Evolutionary conservation across 2,329 filamentous ascomycete genomes (phyloP).

Genomic region (Trichoderma citrinoviride): DNA sequence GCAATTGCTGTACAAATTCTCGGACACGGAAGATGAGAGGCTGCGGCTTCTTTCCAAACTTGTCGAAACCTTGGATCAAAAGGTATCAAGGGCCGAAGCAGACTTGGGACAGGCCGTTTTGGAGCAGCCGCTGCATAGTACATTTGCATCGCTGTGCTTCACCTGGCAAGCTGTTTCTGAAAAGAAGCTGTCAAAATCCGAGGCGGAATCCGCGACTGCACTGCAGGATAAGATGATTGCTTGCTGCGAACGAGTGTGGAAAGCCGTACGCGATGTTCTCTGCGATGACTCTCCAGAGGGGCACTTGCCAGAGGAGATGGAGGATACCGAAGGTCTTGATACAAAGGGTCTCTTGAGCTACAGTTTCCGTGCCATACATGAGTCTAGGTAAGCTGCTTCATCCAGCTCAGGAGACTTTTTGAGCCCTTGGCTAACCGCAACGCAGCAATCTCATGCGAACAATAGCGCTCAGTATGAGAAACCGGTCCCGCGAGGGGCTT

Average conservation of each 20-base stretch:
- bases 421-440: slow-evolving; percentile 17
- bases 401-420: neutral
- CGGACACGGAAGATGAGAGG: slow-evolving; percentile 42
- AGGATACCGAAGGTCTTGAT: slow-evolving; percentile 66
- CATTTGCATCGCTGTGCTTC: slow-evolving; percentile 63
- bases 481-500: slow-evolving; percentile 42
- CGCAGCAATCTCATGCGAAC: slow-evolving; percentile 67
- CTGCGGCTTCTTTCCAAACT: slow-evolving; percentile 56
- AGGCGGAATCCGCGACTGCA: slow-evolving; percentile 37
- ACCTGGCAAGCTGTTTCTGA: slow-evolving; percentile 52
- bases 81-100: slow-evolving; percentile 59
- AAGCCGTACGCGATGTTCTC: slow-evolving; percentile 69
- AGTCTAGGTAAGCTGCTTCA: slow-evolving; percentile 66
- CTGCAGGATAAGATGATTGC: slow-evolving; percentile 57
- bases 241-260: slow-evolving; percentile 71
- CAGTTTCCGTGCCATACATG: slow-evolving; percentile 91
- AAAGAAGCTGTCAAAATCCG: slow-evolving; percentile 38
- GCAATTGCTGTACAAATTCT: slow-evolving; percentile 64
- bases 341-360: slow-evolving; percentile 92
- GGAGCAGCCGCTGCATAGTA: slow-evolving; percentile 65
- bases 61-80: slow-evolving; percentile 60
- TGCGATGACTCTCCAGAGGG: slow-evolving; percentile 96
- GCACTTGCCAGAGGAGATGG: slow-evolving; percentile 72
- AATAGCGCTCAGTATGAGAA: slow-evolving; percentile 54
- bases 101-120: slow-evolving; percentile 67